These are phyloP conservation scores for Rhododendron molle DNA, from an alignment of 148 eudicot genomes.

Conservation along the genomic window DNA sequence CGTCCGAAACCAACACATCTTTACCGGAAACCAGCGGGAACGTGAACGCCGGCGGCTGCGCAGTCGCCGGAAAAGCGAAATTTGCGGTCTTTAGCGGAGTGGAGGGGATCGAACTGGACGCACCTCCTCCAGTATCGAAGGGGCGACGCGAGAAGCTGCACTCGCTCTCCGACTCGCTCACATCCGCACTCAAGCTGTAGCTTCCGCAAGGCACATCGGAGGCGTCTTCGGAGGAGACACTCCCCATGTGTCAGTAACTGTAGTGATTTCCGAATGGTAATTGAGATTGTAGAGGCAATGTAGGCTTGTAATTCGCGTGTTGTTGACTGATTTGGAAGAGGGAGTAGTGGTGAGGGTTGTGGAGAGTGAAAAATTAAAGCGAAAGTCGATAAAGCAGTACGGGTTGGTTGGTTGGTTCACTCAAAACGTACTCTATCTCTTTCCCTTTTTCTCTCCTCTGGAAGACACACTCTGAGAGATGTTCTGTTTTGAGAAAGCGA, in stretches of 20 bases:
- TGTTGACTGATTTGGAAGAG: background rate
- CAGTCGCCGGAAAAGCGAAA: constrained; percentile 3
- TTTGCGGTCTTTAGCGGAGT: background rate
- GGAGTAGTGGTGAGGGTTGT: background rate
- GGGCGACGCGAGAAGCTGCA: constrained; percentile 12
- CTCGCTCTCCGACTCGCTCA: constrained; percentile 28
- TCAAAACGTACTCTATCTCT: constrained; percentile 4
- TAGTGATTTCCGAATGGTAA: background rate
- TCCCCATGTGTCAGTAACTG: constrained; percentile 10
- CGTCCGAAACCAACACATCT: constrained; percentile 59
- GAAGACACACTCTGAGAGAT: background rate
- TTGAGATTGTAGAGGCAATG: background rate
- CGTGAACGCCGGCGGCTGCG: constrained; percentile 11
- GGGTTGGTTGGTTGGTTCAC: background rate
- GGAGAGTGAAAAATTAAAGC: background rate
- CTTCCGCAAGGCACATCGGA: constrained; percentile 22
- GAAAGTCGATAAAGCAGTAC: constrained; percentile 4
- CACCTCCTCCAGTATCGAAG: background rate
- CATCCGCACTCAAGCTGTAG: constrained; percentile 27
- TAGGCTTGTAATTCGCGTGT: background rate
- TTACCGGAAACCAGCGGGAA: constrained; percentile 23
- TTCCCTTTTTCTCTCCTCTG: background rate
- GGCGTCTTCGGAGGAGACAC: constrained; percentile 19
- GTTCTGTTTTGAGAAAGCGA: background rate
- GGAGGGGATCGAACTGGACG: constrained; percentile 19